These are phyloP conservation scores for Carex myosuroides DNA, from an alignment of 176 grass and related monocot species.

Conservation along the genomic window DNA sequence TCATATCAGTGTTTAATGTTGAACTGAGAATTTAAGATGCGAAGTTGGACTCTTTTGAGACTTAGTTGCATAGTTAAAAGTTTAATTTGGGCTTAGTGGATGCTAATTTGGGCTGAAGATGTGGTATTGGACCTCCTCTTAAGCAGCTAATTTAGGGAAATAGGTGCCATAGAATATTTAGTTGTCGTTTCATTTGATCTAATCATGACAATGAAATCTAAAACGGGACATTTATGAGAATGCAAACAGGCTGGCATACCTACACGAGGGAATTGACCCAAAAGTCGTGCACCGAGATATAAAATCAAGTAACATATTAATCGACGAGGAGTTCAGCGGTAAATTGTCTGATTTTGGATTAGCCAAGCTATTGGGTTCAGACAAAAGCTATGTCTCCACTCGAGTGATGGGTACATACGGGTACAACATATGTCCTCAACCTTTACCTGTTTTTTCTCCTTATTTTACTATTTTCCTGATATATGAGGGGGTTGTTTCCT, in stretches of 20 bases:
- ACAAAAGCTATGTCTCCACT: constrained; percentile 81
- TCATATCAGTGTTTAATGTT: background rate
- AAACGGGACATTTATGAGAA: background rate
- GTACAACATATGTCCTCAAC: constrained; percentile 28
- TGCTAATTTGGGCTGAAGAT: background rate
- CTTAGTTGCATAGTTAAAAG: background rate
- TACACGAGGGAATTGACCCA: constrained; percentile 93
- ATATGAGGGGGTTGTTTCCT: constrained; percentile 2
- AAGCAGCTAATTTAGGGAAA: constrained; percentile 9
- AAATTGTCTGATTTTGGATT: constrained; percentile 98
- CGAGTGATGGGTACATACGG: constrained; percentile 99
- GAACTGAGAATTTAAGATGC: background rate
- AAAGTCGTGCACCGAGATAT: constrained; percentile 98
- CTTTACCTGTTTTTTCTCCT: background rate
- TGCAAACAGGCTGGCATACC: constrained; percentile 64
- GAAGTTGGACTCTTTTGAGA: background rate
- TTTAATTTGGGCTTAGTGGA: background rate
- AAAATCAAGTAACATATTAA: constrained; percentile 97
- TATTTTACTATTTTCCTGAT: background rate
- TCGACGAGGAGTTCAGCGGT: constrained; percentile 75
- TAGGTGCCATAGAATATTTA: constrained; percentile 2
- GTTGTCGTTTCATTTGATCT: background rate
- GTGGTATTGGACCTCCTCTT: background rate
- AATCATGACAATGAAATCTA: background rate
- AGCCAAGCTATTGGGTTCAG: constrained; percentile 90